phyloP scores from a whole-genome alignment of 1,284 basidiomycete genomes.

The Leccinum pachyderme region DNA sequence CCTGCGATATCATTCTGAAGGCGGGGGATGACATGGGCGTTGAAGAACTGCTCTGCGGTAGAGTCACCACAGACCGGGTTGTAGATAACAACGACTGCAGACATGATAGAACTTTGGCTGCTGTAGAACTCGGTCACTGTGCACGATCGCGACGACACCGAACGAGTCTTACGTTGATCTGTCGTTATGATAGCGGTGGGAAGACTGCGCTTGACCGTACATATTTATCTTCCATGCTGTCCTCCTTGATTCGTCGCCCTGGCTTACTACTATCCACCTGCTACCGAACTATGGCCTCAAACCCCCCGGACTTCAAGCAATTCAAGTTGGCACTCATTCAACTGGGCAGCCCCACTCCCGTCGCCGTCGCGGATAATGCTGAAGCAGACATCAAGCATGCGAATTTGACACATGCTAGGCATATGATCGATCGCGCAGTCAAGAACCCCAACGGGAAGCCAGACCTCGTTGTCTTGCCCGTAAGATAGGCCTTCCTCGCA shows the following conservation, averaged over 20 bases:
- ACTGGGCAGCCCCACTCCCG: constrained; percentile 65
- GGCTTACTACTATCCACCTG: not conserved
- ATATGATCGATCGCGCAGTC: constrained; percentile 76
- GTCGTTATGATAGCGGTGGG: not conserved
- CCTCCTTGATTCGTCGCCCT: constrained; percentile 12
- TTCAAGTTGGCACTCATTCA: constrained; percentile 89
- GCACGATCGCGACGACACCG: not conserved
- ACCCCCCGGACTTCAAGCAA: constrained; percentile 51
- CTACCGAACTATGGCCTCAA: constrained; percentile 28
- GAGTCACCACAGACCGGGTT: constrained; percentile 50
- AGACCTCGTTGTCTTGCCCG: constrained; percentile 86
- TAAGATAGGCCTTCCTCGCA: constrained; percentile 36
- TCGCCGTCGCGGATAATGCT: constrained; percentile 41
- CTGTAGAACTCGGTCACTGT: constrained; percentile 1
- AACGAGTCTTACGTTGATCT: constrained; percentile 8
- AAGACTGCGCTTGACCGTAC: not conserved
- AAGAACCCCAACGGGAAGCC: constrained; percentile 52
- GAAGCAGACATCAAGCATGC: constrained; percentile 48
- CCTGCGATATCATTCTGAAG: constrained; percentile 40
- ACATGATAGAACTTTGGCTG: constrained; percentile 28
- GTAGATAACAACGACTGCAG: constrained; percentile 45
- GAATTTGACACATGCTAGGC: constrained; percentile 78
- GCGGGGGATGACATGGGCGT: constrained; percentile 63
- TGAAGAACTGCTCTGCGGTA: constrained; percentile 48
- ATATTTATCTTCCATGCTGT: constrained; percentile 15